Percentiles rank a stretch among this genome's conserved stretches.
Conservation (phyloP, 1,139 yeast genomes). For the Sugiyamaella sp. region DNA sequence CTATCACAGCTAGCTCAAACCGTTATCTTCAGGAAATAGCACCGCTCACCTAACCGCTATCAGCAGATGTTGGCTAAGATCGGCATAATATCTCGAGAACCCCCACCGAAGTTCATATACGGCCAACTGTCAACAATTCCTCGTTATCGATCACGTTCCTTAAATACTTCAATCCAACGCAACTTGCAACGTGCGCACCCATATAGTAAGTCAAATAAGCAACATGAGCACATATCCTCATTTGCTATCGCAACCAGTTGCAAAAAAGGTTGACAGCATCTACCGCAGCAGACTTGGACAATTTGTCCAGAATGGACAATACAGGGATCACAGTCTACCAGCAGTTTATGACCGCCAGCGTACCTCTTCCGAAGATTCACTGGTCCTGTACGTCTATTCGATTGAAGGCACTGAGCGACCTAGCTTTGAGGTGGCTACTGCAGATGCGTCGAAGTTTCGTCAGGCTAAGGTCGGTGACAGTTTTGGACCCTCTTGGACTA, state of each 20-base stretch:
- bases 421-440: constrained; percentile 68
- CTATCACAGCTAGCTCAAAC: too few relatives aligned
- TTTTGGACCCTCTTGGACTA: constrained; percentile 97
- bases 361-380: constrained; percentile 45
- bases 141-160: not conserved
- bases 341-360: constrained; percentile 70
- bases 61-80: not conserved
- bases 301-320: constrained; percentile 73
- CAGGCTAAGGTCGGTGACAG: constrained; percentile 66
- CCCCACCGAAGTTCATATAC: not conserved
- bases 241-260: constrained; percentile 54
- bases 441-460: constrained; percentile 61
- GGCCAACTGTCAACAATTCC: constrained; percentile 6
- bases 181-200: not conserved
- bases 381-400: constrained; percentile 57
- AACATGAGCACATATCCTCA: constrained; percentile 23
- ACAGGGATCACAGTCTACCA: constrained; percentile 70
- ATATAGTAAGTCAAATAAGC: not conserved
- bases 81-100: not conserved
- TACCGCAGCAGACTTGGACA: constrained; percentile 79
- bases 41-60: constrained; percentile 1
- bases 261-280: constrained; percentile 81
- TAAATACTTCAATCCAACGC: too few relatives aligned
- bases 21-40: not conserved
- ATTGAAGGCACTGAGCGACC: constrained; percentile 69